phyloP scores from a whole-genome alignment of 2,329 filamentous ascomycete species.

The Aspergillus persii region DNA sequence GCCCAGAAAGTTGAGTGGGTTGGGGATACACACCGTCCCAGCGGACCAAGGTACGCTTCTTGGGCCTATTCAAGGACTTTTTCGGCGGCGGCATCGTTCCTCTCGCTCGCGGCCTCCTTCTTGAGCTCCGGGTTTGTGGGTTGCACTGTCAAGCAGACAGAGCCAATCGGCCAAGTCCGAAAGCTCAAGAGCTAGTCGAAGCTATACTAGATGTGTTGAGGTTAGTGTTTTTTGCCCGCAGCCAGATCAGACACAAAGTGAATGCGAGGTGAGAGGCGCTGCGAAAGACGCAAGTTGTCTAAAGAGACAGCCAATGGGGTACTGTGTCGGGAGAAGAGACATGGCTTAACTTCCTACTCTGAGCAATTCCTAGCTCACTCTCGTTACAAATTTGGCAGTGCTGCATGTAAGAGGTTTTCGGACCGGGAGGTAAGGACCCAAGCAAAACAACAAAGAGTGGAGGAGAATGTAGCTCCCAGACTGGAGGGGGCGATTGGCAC shows the following conservation, averaged over 20 bases:
- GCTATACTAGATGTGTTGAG: background rate
- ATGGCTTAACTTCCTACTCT: background rate
- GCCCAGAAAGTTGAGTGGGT: too few species aligned
- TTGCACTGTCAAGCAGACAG: background rate
- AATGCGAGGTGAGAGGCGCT: background rate
- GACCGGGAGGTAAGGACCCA: background rate
- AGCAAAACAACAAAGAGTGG: background rate
- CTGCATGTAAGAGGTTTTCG: background rate
- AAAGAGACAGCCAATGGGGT: background rate
- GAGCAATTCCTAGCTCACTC: background rate
- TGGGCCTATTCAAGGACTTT: constrained; percentile 24
- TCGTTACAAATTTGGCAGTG: background rate
- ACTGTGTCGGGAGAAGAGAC: background rate
- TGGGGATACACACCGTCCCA: constrained; percentile 39
- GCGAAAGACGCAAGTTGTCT: background rate
- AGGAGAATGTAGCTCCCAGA: background rate
- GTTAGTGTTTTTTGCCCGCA: background rate
- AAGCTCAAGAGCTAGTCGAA: background rate
- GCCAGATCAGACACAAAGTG: background rate
- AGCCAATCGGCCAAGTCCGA: background rate
- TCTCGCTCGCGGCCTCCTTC: background rate
- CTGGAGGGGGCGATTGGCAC: background rate
- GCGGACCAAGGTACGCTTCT: constrained; percentile 39
- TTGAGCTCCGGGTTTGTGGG: background rate
- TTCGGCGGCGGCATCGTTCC: constrained; percentile 4